These are phyloP conservation scores for Verticillium nonalfalfae DNA, from an alignment of 2,329 filamentous ascomycete genomes.

Conservation along the genomic window DNA sequence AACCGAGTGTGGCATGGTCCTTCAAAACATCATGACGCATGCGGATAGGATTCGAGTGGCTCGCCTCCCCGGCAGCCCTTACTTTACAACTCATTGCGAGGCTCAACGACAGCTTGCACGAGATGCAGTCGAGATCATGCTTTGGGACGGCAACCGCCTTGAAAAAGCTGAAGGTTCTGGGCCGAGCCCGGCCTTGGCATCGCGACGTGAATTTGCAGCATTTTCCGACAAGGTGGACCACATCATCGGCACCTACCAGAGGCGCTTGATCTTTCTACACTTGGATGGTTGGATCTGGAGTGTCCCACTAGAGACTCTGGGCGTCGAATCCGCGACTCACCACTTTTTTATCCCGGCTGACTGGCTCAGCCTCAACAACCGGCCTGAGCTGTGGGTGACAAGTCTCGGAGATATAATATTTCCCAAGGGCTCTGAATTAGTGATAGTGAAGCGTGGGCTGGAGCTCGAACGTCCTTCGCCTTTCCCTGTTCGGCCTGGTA, in stretches of 20 bases:
- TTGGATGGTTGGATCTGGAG: not conserved
- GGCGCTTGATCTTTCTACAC: not conserved
- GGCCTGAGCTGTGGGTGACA: not conserved
- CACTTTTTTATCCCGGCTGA: not conserved
- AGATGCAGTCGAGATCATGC: not conserved
- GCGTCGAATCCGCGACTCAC: not conserved
- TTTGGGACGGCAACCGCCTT: not conserved
- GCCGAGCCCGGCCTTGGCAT: not conserved
- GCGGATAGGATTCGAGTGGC: not conserved
- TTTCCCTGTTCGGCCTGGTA: not conserved
- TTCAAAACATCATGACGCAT: not conserved
- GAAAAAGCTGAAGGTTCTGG: not conserved
- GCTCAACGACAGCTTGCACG: not conserved
- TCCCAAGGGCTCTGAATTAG: not conserved
- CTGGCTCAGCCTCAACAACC: not conserved
- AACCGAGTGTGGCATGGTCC: not conserved
- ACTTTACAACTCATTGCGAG: not conserved
- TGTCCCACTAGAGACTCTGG: not conserved
- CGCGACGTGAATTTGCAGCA: not conserved
- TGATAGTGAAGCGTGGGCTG: not conserved
- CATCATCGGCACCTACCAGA: not conserved
- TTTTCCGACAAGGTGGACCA: not conserved
- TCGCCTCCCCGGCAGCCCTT: not conserved
- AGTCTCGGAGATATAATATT: not conserved
- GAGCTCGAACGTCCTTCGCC: not conserved